These are phyloP conservation scores for Exophiala viscosa DNA, from an alignment of 2,329 filamentous ascomycete species.

Conservation along the genomic window DNA sequence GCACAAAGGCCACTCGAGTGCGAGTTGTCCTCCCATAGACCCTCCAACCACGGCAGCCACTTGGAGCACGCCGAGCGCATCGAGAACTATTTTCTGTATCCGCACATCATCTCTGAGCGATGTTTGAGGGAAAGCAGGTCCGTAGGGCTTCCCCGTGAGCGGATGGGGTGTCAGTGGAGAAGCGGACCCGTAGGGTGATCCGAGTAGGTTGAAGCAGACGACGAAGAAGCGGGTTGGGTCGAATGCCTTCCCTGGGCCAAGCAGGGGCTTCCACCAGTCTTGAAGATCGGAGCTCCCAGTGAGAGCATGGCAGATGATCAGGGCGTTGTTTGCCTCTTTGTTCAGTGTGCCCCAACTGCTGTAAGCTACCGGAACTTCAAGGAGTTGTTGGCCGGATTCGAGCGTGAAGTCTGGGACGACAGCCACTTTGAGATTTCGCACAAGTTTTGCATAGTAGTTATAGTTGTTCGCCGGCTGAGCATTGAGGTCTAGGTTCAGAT, in stretches of 20 bases:
- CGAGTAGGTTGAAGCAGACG: constrained; percentile 52
- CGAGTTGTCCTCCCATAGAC: constrained; percentile 57
- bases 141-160: constrained; percentile 63
- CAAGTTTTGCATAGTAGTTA: constrained; percentile 82
- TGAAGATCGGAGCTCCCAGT: constrained; percentile 53
- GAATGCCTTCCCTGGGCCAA: constrained; percentile 49
- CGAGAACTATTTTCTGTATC: constrained; percentile 52
- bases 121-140: constrained; percentile 91
- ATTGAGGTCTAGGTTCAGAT: background rate
- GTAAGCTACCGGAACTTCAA: constrained; percentile 67
- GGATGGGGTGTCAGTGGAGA: constrained; percentile 58
- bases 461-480: constrained; percentile 57
- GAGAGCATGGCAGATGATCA: constrained; percentile 57
- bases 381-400: constrained; percentile 80
- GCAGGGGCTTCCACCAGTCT: constrained; percentile 56
- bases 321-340: constrained; percentile 55
- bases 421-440: constrained; percentile 81
- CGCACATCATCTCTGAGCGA: constrained; percentile 92
- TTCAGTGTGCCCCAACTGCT: constrained; percentile 59
- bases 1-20: constrained; percentile 64
- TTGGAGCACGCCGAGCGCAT: constrained; percentile 50
- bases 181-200: constrained; percentile 53
- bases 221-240: constrained; percentile 53
- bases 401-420: constrained; percentile 85
- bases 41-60: constrained; percentile 54